Percentiles rank a stretch among this genome's conserved stretches.
Conservation (phyloP, 2,329 filamentous ascomycete species). For the Fusarium oxysporum region DNA sequence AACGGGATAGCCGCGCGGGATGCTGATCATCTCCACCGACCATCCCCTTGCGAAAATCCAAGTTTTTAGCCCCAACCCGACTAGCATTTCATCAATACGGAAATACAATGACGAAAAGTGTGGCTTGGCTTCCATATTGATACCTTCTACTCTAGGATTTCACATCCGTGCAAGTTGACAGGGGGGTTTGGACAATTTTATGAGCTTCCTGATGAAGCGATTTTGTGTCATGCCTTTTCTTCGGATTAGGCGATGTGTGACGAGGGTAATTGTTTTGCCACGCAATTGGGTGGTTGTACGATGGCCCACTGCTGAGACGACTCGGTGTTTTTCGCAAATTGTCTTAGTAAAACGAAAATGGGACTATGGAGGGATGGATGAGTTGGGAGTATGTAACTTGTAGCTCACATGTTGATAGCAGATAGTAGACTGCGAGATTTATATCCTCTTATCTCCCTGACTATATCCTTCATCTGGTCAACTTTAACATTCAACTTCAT, state of each 20-base stretch:
- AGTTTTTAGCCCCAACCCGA: not conserved
- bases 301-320: not conserved
- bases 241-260: not conserved
- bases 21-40: not conserved
- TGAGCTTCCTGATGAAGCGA: not conserved
- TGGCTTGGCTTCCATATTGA: not conserved
- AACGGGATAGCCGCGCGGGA: constrained; percentile 14
- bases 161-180: not conserved
- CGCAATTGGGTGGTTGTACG: not conserved
- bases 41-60: not conserved
- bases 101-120: not conserved
- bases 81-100: not conserved
- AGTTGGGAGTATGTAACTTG: not conserved
- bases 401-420: not conserved
- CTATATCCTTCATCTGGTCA: not conserved
- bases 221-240: not conserved
- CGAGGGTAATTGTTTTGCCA: not conserved
- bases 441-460: constrained; percentile 4
- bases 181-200: not conserved
- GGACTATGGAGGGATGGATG: not conserved
- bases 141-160: constrained; percentile 3
- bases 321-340: not conserved
- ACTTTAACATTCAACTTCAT: too few species aligned
- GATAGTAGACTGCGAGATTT: not conserved
- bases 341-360: not conserved